Conservation (phyloP, 2,329 filamentous ascomycete genomes). For the Phyllachora maydis region DNA sequence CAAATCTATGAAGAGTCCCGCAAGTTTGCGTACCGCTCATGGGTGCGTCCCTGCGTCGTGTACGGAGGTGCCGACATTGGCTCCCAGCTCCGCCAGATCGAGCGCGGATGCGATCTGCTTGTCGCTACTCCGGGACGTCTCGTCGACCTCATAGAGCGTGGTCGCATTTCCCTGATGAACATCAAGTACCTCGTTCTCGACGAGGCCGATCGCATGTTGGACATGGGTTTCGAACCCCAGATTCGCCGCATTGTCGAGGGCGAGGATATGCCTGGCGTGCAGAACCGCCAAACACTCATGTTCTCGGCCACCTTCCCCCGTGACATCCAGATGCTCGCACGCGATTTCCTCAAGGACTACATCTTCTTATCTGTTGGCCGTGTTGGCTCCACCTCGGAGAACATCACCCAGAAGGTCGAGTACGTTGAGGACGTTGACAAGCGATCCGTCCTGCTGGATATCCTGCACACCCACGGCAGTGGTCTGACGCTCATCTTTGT, state of each 20-base stretch:
- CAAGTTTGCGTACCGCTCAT: slow-evolving; percentile 97
- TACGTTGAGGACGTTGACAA: slow-evolving; percentile 94
- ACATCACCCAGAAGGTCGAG: slow-evolving; percentile 97
- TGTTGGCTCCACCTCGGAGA: slow-evolving; percentile 98
- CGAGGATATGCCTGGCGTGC: slow-evolving; percentile 83
- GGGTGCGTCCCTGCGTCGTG: slow-evolving; percentile 95
- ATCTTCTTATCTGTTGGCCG: slow-evolving; percentile 96
- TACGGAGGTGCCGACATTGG: slow-evolving; percentile 99
- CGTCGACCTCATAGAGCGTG: slow-evolving; percentile 94
- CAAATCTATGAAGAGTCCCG: slow-evolving; percentile 96
- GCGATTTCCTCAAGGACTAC: slow-evolving; percentile 98
- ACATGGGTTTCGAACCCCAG: slow-evolving; percentile 99
- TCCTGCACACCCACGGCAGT: slow-evolving; percentile 77
- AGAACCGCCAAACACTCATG: slow-evolving; percentile 92
- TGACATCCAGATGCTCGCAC: slow-evolving; percentile 96
- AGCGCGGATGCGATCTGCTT: slow-evolving; percentile 88
- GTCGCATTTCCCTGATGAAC: slow-evolving; percentile 89
- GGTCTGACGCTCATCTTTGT: slow-evolving; percentile 95
- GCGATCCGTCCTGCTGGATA: slow-evolving; percentile 91
- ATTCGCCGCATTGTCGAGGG: slow-evolving; percentile 97
- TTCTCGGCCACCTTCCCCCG: slow-evolving; percentile 98
- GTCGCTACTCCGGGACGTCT: slow-evolving; percentile 95
- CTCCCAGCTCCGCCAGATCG: slow-evolving; percentile 92
- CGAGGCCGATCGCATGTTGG: slow-evolving; percentile 98
- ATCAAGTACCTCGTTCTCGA: slow-evolving; percentile 99